Evolutionary conservation across 225 moss, liverwort and hornwort genomes (phyloP).

Genomic region (Rhytidiadelphus loreus): DNA sequence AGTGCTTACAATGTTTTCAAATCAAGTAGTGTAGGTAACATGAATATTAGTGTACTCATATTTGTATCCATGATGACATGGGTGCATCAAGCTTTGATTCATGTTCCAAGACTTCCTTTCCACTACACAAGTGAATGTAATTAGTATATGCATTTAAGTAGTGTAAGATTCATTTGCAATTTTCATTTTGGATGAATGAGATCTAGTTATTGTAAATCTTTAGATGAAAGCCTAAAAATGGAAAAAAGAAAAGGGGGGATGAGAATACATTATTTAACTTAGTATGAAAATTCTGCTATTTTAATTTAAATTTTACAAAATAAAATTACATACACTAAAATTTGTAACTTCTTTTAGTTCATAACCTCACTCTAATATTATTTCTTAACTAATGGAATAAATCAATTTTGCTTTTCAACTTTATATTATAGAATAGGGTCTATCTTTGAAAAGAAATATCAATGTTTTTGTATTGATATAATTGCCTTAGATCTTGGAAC

Average conservation of each 20-base stretch:
- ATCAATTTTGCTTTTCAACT: background rate
- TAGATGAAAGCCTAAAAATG: background rate
- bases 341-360: background rate
- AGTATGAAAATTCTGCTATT: background rate
- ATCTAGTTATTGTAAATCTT: rapidly evolving
- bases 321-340: too few species aligned
- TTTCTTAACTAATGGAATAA: background rate
- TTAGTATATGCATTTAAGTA: background rate
- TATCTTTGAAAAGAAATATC: too few species aligned
- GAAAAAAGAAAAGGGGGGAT: background rate
- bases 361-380: rapidly evolving
- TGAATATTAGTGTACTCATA: rapidly evolving
- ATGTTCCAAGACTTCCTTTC: background rate
- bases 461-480: too few species aligned
- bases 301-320: background rate
- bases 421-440: rapidly evolving
- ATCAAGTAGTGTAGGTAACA: too few species aligned
- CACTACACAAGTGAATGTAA: background rate
- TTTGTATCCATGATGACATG: background rate
- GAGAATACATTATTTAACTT: background rate
- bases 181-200: background rate
- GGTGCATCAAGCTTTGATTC: background rate
- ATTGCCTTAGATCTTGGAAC: background rate
- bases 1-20: too few species aligned
- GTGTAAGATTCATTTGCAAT: background rate